A percentile compares a stretch with the other conserved stretches of the same genome.
These are phyloP conservation scores for Xylariaceae sp. DNA, from an alignment of 2,329 filamentous ascomycete genomes.

Conservation along the genomic window DNA sequence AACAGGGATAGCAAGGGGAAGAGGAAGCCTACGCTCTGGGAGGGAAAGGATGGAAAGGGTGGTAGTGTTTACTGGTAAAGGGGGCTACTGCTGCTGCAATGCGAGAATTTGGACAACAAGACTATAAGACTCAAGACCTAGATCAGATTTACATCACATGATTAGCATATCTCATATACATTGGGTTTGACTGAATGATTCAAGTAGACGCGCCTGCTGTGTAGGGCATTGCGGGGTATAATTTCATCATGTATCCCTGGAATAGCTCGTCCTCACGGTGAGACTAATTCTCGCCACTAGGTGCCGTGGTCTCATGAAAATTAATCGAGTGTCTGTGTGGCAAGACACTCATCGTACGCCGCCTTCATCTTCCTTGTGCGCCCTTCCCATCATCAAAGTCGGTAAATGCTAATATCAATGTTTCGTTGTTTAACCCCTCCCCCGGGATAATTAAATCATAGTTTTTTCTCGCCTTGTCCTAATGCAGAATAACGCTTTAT, in stretches of 20 bases:
- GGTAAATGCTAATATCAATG: not conserved
- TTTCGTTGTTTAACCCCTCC: no score
- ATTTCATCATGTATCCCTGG: not conserved
- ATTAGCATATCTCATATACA: not conserved
- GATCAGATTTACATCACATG: not conserved
- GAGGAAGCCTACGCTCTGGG: conserved; percentile 42
- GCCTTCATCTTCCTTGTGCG: not conserved
- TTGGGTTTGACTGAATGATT: not conserved
- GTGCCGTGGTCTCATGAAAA: not conserved
- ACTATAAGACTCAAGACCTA: not conserved
- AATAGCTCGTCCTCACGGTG: not conserved
- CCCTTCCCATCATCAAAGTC: not conserved
- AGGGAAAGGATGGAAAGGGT: conserved; percentile 50
- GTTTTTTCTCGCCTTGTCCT: no score
- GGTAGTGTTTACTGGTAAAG: conserved; percentile 50
- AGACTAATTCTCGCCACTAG: not conserved
- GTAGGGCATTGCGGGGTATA: not conserved
- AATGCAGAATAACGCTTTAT: no score
- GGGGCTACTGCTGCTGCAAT: not conserved
- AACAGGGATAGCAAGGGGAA: conserved; percentile 9
- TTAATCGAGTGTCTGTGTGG: not conserved
- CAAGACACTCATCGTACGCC: not conserved
- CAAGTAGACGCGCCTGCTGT: not conserved
- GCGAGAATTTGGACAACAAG: not conserved
- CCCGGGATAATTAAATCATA: no score